Conservation (phyloP, 371 early-diverging fungal species). For the Cladochytrium tenue region DNA sequence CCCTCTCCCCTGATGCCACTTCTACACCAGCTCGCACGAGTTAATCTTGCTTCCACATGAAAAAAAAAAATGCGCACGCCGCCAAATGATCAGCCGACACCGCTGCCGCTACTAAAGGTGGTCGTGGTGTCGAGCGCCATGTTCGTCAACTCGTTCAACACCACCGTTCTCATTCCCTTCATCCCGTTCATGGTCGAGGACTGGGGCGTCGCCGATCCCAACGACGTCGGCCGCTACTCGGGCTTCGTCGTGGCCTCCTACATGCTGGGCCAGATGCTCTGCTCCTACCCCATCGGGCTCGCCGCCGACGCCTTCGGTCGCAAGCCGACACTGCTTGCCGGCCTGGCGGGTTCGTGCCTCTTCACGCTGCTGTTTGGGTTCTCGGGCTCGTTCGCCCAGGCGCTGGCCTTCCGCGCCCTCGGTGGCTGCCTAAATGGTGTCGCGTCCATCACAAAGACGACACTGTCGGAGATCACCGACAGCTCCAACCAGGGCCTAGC, state of each 20-base stretch:
- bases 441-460: constrained; percentile 17
- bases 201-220: constrained; percentile 15
- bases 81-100: too few species aligned
- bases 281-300: constrained; percentile 26
- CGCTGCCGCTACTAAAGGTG: background rate
- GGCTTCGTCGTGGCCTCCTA: constrained; percentile 25
- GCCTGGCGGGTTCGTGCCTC: constrained; percentile 18
- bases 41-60: too few species aligned
- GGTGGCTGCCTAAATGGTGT: constrained; percentile 30
- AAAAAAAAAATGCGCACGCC: too few species aligned
- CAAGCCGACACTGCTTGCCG: constrained; percentile 22
- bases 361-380: constrained; percentile 27
- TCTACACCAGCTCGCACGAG: too few species aligned
- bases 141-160: background rate
- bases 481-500: constrained; percentile 22
- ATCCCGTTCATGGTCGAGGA: constrained; percentile 31
- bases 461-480: constrained; percentile 26
- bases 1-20: too few species aligned
- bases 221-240: constrained; percentile 23
- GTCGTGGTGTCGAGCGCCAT: background rate
- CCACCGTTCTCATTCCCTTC: constrained; percentile 28
- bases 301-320: constrained; percentile 21
- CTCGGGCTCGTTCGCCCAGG: constrained; percentile 19
- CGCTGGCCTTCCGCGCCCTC: constrained; percentile 17
- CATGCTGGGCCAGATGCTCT: constrained; percentile 34